Conservation (phyloP, 768 basidiomycete genomes). For the Calocybe cyanea region DNA sequence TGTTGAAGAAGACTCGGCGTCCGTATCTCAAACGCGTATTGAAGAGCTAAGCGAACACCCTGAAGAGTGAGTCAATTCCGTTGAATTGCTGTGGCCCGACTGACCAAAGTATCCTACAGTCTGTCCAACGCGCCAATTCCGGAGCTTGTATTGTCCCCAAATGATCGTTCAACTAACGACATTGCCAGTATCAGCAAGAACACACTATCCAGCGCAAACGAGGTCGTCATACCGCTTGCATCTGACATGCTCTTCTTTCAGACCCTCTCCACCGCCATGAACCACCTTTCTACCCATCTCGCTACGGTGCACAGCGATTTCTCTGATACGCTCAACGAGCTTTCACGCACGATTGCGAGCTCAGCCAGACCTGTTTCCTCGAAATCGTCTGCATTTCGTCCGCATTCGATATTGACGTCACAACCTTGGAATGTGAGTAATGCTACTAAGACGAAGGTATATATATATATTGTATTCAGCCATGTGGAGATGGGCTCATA, state of each 20-base stretch:
- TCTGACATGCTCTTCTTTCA: constrained; percentile 81
- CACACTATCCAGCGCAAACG: constrained; percentile 19
- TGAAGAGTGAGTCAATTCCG: constrained; percentile 4
- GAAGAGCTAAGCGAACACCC: background rate
- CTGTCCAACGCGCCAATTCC: background rate
- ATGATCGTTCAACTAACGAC: too few species aligned
- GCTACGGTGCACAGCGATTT: constrained; percentile 48
- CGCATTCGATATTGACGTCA: constrained; percentile 41
- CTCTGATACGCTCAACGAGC: constrained; percentile 30
- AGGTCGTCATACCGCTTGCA: constrained; percentile 75
- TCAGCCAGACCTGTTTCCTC: constrained; percentile 40
- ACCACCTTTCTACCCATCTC: constrained; percentile 50
- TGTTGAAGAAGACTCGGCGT: too few species aligned
- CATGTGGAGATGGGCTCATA: too few species aligned
- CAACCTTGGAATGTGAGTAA: constrained; percentile 28
- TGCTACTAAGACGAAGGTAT: constrained; percentile 14
- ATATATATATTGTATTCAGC: constrained; percentile 5
- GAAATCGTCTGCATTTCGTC: constrained; percentile 34
- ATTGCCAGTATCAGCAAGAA: background rate
- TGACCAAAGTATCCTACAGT: background rate
- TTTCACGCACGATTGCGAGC: constrained; percentile 36
- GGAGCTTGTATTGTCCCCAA: background rate
- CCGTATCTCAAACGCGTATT: constrained; percentile 4
- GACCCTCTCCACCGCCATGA: constrained; percentile 58
- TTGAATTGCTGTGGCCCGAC: too few species aligned